Base-by-base conservation (phyloP, 2,329 filamentous ascomycete genomes). In the Ophiostoma perfectum region DNA sequence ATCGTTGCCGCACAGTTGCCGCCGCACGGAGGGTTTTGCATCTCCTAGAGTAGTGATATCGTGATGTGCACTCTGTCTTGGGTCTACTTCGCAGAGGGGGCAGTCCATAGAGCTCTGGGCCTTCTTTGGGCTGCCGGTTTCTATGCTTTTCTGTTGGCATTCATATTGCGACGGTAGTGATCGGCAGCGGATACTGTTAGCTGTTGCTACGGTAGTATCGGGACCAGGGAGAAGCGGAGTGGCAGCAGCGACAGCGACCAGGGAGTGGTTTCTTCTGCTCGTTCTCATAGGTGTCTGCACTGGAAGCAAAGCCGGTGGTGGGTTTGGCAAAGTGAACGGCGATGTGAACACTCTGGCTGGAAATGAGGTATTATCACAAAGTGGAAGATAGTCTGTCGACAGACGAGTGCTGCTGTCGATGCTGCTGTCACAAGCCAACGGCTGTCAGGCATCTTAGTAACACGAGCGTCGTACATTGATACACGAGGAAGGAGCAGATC, bases 51-150 rank as follows among this genome's bases (percentile, higher is more conserved):
- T 58, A 38, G 18, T 63, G 42, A 64, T 45, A 67, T 67, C 66
- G 60, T 47, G 66, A 67, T 64, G 66, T 67, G 66, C 66, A 45
- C 39, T 60, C 38, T 66, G 67, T 68, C 67, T 68, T 64, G 64
- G 67, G 27, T 27, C 27, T 27, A 27, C 27, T 27, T 27, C 27
- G 27, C 27, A 27, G 27, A 27, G 27, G 27, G 27, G 27, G 27
- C 27, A 27, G 27, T 27, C 27, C 27, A 27, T 27, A 27, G 27
- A 27, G 27, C 27, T 64, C 67, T 62, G 42, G 67, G 64, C 49
- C 55, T 12, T 8, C 7, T 8, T 60, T 60, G 55, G 55, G 52
- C 52, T 38, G 36, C 5, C 58, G 8, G 9, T 39, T 8, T 38
- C 12, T 12, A 4, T 60, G 18, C 36, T 60, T 7, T 5, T 16